These are phyloP conservation scores for Hyaloscypha variabilis DNA, from an alignment of 495 filamentous ascomycete species.

Conservation along the genomic window DNA sequence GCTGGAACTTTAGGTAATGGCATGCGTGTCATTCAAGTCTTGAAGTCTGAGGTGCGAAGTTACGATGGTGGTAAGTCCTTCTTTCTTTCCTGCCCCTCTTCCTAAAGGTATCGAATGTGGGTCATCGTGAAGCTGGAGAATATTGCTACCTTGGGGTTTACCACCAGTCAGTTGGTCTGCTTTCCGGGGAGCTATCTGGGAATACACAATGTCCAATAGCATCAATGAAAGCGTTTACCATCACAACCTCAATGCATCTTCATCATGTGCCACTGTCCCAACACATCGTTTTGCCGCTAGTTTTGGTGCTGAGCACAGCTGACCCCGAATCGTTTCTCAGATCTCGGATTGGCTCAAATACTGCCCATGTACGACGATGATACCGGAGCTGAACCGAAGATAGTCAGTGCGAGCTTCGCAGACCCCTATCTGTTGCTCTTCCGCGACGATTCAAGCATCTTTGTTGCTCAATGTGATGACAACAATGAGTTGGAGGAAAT, in stretches of 20 bases:
- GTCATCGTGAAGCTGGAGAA: not conserved
- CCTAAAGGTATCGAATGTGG: not conserved
- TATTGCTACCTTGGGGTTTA: slow-evolving; percentile 1
- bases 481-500: slow-evolving; percentile 87
- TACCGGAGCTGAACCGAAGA: slow-evolving; percentile 71
- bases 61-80: slow-evolving; percentile 78
- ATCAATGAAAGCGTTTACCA: slow-evolving; percentile 35
- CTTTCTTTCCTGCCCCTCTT: slow-evolving; percentile 12
- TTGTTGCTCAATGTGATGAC: slow-evolving; percentile 74
- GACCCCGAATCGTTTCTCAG: slow-evolving; percentile 43
- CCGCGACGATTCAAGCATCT: slow-evolving; percentile 76
- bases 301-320: slow-evolving; percentile 5
- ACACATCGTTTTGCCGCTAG: not conserved
- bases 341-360: slow-evolving; percentile 85
- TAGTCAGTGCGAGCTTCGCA: slow-evolving; percentile 78
- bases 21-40: slow-evolving; percentile 79
- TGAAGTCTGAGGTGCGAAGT: slow-evolving; percentile 79
- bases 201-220: slow-evolving; percentile 34
- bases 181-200: slow-evolving; percentile 26
- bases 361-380: slow-evolving; percentile 88
- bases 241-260: slow-evolving; percentile 21
- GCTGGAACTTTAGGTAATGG: slow-evolving; percentile 74
- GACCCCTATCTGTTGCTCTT: slow-evolving; percentile 89
- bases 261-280: slow-evolving; percentile 19
- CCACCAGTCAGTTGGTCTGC: not conserved